Evolutionary conservation across 2,329 filamentous ascomycete species (phyloP).

Genomic region (Orbilia javanica): DNA sequence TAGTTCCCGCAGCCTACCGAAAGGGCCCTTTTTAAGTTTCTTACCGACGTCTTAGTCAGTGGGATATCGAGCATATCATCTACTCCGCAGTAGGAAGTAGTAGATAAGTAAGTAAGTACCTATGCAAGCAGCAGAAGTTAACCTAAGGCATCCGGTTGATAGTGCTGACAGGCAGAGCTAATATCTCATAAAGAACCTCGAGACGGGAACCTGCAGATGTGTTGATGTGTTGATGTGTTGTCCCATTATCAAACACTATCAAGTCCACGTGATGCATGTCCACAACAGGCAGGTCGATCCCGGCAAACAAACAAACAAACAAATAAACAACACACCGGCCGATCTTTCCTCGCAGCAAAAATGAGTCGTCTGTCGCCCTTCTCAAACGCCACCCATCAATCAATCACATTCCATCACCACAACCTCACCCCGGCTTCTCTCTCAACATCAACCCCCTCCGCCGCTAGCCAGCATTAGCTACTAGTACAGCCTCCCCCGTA

Average conservation of each 20-base stretch:
- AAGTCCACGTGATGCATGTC: conserved; percentile 1
- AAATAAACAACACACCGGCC: neutral
- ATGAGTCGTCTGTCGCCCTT: conserved; percentile 49
- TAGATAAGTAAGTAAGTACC: too few relatives aligned
- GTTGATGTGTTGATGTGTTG: conserved; percentile 43
- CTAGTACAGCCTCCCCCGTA: conserved; percentile 8
- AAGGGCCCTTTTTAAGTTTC: neutral
- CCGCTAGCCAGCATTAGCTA: neutral
- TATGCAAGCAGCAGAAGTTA: too few relatives aligned
- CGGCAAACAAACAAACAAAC: conserved; percentile 10
- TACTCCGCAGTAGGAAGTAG: too few relatives aligned
- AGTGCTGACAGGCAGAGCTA: too few relatives aligned
- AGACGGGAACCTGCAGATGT: neutral
- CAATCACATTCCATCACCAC: conserved; percentile 11
- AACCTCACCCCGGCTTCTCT: conserved; percentile 1
- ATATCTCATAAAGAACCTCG: neutral
- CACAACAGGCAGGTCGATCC: neutral
- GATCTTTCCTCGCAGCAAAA: conserved; percentile 8
- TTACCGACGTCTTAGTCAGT: conserved; percentile 2
- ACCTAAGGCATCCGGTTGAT: too few relatives aligned
- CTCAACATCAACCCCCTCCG: neutral
- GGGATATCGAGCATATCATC: neutral
- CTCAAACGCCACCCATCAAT: conserved; percentile 30
- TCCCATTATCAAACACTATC: conserved; percentile 6
- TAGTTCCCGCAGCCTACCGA: neutral